phyloP scores from a whole-genome alignment of 2,329 filamentous ascomycete genomes.

The Trichoderma koningii region DNA sequence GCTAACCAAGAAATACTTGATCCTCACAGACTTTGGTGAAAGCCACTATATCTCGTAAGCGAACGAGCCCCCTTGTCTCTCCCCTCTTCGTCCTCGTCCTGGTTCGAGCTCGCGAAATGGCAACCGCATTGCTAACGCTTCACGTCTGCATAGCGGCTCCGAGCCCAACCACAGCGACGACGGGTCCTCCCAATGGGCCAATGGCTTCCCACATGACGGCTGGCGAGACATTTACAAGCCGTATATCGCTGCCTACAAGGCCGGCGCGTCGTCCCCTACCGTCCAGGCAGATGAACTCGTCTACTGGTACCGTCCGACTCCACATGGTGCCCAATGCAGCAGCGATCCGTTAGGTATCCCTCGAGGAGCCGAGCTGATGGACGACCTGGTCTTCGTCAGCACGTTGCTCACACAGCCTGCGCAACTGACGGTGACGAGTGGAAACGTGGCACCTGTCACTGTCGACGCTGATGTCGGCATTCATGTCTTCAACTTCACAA shows the following conservation, averaged over 20 bases:
- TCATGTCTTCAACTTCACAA: constrained; percentile 32
- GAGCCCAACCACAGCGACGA: constrained; percentile 43
- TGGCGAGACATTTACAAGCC: constrained; percentile 32
- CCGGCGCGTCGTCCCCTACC: constrained; percentile 27
- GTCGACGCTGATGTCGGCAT: constrained; percentile 30
- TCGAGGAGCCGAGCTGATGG: constrained; percentile 30
- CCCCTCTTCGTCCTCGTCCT: not conserved
- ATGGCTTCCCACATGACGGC: constrained; percentile 46
- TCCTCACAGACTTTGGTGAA: constrained; percentile 30
- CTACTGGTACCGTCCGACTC: constrained; percentile 34
- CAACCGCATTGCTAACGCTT: not conserved
- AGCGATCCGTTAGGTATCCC: constrained; percentile 30
- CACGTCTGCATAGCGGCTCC: constrained; percentile 25
- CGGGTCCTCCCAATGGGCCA: constrained; percentile 50
- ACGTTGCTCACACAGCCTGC: constrained; percentile 32
- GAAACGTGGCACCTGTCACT: constrained; percentile 27
- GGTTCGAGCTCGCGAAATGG: not conserved
- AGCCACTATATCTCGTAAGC: constrained; percentile 33
- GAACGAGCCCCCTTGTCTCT: not conserved
- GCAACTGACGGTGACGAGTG: constrained; percentile 31
- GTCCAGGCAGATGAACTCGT: constrained; percentile 34
- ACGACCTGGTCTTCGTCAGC: constrained; percentile 32
- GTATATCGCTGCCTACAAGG: constrained; percentile 33
- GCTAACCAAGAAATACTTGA: not conserved
- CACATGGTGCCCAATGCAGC: constrained; percentile 29